Evolutionary conservation across 2,329 filamentous ascomycete species (phyloP).

Genomic region (Apiospora malaysiana): DNA sequence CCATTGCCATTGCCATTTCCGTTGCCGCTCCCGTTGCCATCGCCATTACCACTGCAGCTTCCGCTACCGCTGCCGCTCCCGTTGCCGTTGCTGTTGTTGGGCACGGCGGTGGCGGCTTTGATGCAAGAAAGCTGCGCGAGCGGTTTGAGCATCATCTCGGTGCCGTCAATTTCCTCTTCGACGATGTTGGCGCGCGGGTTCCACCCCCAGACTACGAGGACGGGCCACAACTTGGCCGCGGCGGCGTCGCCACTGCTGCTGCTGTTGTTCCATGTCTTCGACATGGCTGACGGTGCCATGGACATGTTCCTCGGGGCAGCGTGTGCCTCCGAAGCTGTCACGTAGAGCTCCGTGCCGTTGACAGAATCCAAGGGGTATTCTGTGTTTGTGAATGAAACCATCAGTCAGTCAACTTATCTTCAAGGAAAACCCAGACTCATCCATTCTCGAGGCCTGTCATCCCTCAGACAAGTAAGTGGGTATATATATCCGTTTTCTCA

Average conservation of each 20-base stretch:
- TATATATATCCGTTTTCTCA: background rate
- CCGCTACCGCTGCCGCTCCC: background rate
- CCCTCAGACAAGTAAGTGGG: background rate
- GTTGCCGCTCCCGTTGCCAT: too few species aligned
- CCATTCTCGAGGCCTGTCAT: too few species aligned
- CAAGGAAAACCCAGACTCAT: background rate
- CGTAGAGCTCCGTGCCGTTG: conserved; percentile 34
- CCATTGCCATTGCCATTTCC: background rate
- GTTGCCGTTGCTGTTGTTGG: background rate
- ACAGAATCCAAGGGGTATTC: conserved; percentile 33
- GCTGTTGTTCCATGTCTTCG: conserved; percentile 18
- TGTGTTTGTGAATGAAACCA: conserved; percentile 1
- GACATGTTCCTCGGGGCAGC: conserved; percentile 27
- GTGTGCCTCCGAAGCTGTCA: conserved; percentile 34
- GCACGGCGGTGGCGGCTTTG: conserved; percentile 25
- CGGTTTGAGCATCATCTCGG: conserved; percentile 23
- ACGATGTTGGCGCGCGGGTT: conserved; percentile 31
- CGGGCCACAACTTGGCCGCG: conserved; percentile 30
- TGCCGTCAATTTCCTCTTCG: background rate
- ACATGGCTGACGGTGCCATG: background rate
- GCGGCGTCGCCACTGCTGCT: conserved; percentile 23
- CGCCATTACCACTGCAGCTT: too few species aligned
- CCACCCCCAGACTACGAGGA: conserved; percentile 38
- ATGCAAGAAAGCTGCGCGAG: conserved; percentile 34
- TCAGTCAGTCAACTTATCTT: too few species aligned